These are phyloP conservation scores for Leccinum barrowsii DNA, from an alignment of 768 basidiomycete genomes.

Conservation along the genomic window DNA sequence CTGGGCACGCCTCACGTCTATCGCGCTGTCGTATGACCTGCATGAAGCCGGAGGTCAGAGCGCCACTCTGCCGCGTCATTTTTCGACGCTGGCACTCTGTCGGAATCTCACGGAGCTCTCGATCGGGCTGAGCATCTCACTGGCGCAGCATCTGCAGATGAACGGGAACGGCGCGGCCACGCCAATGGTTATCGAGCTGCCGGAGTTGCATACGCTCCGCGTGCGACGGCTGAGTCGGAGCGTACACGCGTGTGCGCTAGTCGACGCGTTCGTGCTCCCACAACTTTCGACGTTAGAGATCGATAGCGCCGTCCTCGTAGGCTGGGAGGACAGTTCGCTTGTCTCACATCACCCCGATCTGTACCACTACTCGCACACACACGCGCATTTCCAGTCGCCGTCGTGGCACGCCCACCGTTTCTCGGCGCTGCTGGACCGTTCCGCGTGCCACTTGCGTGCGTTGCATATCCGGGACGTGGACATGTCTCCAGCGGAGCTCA, in stretches of 20 bases:
- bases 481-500: constrained; percentile 20
- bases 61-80: constrained; percentile 19
- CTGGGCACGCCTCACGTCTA: constrained; percentile 24
- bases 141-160: constrained; percentile 12
- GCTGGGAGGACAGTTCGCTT: constrained; percentile 11
- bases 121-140: constrained; percentile 16
- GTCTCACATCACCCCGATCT: constrained; percentile 8
- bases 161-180: background rate
- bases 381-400: background rate
- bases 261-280: constrained; percentile 23
- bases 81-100: constrained; percentile 13
- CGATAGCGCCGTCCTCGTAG: constrained; percentile 17
- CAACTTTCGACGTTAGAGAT: constrained; percentile 20
- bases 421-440: constrained; percentile 22
- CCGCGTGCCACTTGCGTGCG: constrained; percentile 16
- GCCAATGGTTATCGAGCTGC: constrained; percentile 13
- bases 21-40: constrained; percentile 23
- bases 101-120: constrained; percentile 22
- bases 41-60: constrained; percentile 26
- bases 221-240: constrained; percentile 21
- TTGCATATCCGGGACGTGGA: constrained; percentile 21
- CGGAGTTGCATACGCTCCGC: constrained; percentile 19
- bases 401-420: constrained; percentile 25
- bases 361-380: background rate
- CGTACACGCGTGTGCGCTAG: constrained; percentile 13